Base-by-base conservation (phyloP, 768 basidiomycete species). In the Paxillus ammoniavirescens region DNA sequence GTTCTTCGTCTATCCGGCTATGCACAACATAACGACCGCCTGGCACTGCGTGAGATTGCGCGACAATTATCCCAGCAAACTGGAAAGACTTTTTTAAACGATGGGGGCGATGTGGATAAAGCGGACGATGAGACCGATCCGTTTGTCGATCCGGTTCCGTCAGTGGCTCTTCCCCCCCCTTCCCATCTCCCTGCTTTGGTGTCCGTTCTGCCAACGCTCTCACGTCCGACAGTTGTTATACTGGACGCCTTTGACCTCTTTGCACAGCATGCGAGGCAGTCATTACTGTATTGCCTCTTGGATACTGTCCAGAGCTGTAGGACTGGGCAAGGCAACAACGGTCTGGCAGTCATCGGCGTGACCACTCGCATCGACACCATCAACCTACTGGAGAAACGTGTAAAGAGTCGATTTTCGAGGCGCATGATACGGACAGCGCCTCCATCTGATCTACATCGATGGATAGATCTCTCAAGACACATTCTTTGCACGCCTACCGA, bases 381-480 rank as follows among this genome's bases (percentile, higher is more conserved):
- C 54, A 89, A 91, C 57, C 72, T 90, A 2, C 77, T 99, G 15
- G 97, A 99, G 69, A 99, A 99, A 69, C 81, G 97, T 42, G 97
- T 99, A 47, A 97, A 98, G 72, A 97, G 93, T 59, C 83, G 97
- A 3, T 99, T 98, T 73, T 98, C 95, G 2, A 93, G 94, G 31
- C 79, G 97, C 51, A 90, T 93, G 62, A 77, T 95, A 52, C 82
- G 91, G 44, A 86, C 91, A 6, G 79, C 83, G 0, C 82, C 89
- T 13, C 83, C 86, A 2, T 63, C 72, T 5, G 73, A 72, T 8
- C 54, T 84, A 1, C 69, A 73, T 4, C 71, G 71, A 15, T 89
- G 86, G 77, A 65, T 81, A 12, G 66, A 63, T 8, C 67, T 84
- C n/a, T 74, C 82, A 43, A 77, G 73, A 56, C 64, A 62, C 1